Conservation (phyloP, 2,329 filamentous ascomycete species). For the Microdochium trichocladiopsis region DNA sequence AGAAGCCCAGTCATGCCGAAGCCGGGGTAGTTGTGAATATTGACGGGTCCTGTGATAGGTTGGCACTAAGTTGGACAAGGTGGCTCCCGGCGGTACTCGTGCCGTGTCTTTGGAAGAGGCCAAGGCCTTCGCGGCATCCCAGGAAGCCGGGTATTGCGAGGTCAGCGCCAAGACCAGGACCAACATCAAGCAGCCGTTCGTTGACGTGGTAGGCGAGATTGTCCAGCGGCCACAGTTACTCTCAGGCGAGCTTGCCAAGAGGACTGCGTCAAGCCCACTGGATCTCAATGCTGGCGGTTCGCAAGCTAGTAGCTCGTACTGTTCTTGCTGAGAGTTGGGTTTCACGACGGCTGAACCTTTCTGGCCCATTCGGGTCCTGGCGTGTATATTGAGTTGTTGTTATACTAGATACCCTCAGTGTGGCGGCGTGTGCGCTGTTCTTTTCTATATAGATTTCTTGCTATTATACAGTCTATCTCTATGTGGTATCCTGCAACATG, state of each 20-base stretch:
- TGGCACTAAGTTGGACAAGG: constrained; percentile 44
- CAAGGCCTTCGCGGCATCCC: constrained; percentile 33
- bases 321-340: background rate
- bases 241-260: constrained; percentile 8
- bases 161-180: constrained; percentile 46
- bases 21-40: too few relatives aligned
- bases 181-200: constrained; percentile 42
- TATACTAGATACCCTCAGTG: background rate
- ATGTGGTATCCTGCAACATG: background rate
- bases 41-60: constrained; percentile 20
- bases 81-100: constrained; percentile 22
- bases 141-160: constrained; percentile 43
- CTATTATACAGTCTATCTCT: background rate
- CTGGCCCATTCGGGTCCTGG: background rate
- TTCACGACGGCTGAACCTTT: background rate
- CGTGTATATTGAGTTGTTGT: background rate
- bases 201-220: constrained; percentile 43
- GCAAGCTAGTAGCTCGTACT: background rate
- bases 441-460: background rate
- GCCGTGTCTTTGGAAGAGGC: constrained; percentile 41
- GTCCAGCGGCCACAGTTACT: constrained; percentile 36
- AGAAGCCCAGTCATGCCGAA: too few relatives aligned
- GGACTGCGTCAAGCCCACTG: background rate
- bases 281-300: constrained; percentile 1
- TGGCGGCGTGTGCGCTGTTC: background rate